Evolutionary conservation across 2,329 filamentous ascomycete genomes (phyloP).

Genomic region (Colletotrichum brevisporum): DNA sequence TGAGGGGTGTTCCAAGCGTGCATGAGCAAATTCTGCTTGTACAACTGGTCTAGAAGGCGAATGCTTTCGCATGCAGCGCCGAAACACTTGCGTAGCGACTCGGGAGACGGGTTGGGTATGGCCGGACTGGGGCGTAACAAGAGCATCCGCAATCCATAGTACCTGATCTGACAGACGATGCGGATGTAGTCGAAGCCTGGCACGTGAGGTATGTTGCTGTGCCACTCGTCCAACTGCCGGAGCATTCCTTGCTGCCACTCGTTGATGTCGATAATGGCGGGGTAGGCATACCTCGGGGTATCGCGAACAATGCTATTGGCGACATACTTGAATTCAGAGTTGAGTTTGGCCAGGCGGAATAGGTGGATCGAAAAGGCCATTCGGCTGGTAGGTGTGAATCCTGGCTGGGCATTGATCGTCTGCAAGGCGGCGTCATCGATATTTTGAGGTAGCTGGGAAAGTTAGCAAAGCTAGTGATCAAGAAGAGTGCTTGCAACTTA

Average conservation of each 20-base stretch:
- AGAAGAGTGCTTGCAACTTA: conserved; percentile 45
- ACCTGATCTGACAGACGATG: conserved; percentile 59
- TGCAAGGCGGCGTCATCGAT: conserved; percentile 44
- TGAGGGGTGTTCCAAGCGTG: conserved; percentile 66
- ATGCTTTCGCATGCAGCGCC: conserved; percentile 58
- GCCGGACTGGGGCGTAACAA: conserved; percentile 66
- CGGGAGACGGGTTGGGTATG: conserved; percentile 61
- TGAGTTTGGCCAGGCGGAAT: conserved; percentile 62
- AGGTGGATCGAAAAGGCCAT: conserved; percentile 61
- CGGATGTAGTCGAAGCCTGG: conserved; percentile 45
- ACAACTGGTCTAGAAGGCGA: conserved; percentile 57
- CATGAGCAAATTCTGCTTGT: conserved; percentile 58
- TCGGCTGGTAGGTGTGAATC: background rate
- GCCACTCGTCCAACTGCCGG: conserved; percentile 56
- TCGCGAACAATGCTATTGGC: conserved; percentile 66
- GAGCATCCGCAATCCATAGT: conserved; percentile 64
- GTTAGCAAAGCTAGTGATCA: conserved; percentile 39
- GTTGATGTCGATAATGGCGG: conserved; percentile 58
- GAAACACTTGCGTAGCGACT: conserved; percentile 58
- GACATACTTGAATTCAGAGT: conserved; percentile 71
- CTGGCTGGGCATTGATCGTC: background rate
- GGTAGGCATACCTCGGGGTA: conserved; percentile 63
- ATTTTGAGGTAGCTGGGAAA: conserved; percentile 47
- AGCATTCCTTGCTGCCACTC: conserved; percentile 62
- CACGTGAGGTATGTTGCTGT: conserved; percentile 15